phyloP scores from a whole-genome alignment of 1,139 yeast genomes.

The Candida freyschussii region DNA sequence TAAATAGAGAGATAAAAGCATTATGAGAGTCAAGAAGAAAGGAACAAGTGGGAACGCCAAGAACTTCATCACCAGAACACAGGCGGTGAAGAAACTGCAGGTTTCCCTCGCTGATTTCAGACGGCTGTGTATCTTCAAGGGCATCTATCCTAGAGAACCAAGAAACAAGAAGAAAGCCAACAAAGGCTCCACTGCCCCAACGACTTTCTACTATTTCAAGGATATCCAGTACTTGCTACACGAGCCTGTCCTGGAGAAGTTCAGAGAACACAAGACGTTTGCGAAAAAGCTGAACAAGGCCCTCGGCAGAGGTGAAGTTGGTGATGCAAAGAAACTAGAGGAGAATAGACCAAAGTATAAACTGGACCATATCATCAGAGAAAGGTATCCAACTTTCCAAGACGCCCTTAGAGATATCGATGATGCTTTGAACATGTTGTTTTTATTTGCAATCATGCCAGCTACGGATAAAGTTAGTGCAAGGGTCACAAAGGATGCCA shows the following conservation, averaged over 20 bases:
- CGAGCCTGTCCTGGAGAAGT: slow-evolving; percentile 88
- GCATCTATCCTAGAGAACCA: slow-evolving; percentile 95
- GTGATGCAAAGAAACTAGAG: slow-evolving; percentile 83
- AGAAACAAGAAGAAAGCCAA: slow-evolving; percentile 94
- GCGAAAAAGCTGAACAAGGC: slow-evolving; percentile 88
- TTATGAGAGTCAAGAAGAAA: slow-evolving; percentile 55
- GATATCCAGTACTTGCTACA: slow-evolving; percentile 94
- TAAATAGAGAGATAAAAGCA: slow-evolving; percentile 1
- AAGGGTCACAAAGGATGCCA: slow-evolving; percentile 81
- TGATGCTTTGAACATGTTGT: slow-evolving; percentile 93
- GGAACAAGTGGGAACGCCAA: slow-evolving; percentile 87
- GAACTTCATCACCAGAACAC: slow-evolving; percentile 90
- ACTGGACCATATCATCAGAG: slow-evolving; percentile 86
- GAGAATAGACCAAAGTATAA: slow-evolving; percentile 78
- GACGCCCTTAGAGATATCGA: slow-evolving; percentile 93
- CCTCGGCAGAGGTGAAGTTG: slow-evolving; percentile 85
- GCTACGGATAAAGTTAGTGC: slow-evolving; percentile 82
- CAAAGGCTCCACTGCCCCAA: slow-evolving; percentile 94
- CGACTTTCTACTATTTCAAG: slow-evolving; percentile 88
- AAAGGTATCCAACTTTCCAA: slow-evolving; percentile 88
- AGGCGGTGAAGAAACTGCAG: slow-evolving; percentile 89
- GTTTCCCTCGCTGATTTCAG: slow-evolving; percentile 97
- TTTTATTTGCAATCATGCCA: slow-evolving; percentile 90
- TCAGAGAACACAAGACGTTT: slow-evolving; percentile 93
- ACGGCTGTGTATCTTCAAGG: slow-evolving; percentile 94